Base-by-base conservation (phyloP, 768 basidiomycete species). In the Naganishia vaughanmartiniae region DNA sequence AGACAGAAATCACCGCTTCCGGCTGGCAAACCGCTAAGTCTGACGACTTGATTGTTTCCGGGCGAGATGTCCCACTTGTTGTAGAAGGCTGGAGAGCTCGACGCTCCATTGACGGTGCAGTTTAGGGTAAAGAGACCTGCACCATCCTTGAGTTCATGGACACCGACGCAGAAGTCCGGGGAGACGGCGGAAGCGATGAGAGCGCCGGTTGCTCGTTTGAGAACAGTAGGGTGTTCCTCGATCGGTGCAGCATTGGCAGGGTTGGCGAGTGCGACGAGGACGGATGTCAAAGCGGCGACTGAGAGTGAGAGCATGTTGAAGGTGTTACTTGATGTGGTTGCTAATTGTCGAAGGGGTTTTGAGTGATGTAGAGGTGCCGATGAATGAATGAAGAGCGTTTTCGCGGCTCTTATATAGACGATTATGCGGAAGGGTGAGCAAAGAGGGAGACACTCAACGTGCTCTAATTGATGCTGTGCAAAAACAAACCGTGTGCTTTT, bases 11-110 rank as follows among this genome's bases (percentile, higher is more conserved):
- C 57, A n/a, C 57, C 57, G 21, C 57, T 58, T 34, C 57, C 57
- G 33, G 57, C 31, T 3, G 34, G 57, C 30, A 58, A 34, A 19
- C 57, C 57, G 34, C 57, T 58, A 24, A 58, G 57, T 21, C 57
- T 33, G 15, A 58, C 57, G 21, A 33, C 57, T 24, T 36, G 57
- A 34, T 58, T 58, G 34, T 58, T 58, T 14, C 57, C 57, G 17
- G 57, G 57, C 9, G 34, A 34, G n/a, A 58, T 58, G 14, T 58
- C 57, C 57, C 57, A 58, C 57, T 58, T 58, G 57, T 58, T 58
- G 57, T 58, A 58, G 34, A 58, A 58, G n/a, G 12, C 31, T 21
- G 57, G 57, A 33, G 6, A 24, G 57, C 57, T 58, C 10, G 57
- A 58, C 10, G 57, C 31, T n/a, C 34, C 34, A 24, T 34, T 34